Conservation (phyloP, 169 alveolate genomes). For the Plasmodium adleri region DNA sequence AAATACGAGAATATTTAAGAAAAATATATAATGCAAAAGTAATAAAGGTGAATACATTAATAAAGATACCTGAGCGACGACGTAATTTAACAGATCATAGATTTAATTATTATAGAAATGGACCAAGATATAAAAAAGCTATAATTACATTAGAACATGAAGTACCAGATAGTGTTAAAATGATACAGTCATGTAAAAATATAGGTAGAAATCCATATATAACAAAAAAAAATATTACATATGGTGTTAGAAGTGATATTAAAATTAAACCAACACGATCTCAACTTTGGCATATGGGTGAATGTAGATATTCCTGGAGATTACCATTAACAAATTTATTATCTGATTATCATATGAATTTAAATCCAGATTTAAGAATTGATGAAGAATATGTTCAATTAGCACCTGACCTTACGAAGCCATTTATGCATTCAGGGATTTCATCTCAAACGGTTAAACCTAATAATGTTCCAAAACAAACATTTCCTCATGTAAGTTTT, state of each 20-base stretch:
- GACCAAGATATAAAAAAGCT: slow-evolving; percentile 92
- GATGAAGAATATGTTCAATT: slow-evolving; percentile 67
- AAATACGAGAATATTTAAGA: slow-evolving; percentile 89
- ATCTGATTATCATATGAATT: slow-evolving; percentile 79
- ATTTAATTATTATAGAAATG: slow-evolving; percentile 87
- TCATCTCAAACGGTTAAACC: slow-evolving; percentile 74
- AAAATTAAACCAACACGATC: slow-evolving; percentile 79
- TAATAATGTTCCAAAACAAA: slow-evolving; percentile 48
- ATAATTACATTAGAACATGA: slow-evolving; percentile 88
- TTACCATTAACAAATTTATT: slow-evolving; percentile 84
- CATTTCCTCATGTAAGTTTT: slow-evolving; percentile 56
- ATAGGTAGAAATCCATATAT: slow-evolving; percentile 88
- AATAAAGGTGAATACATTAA: slow-evolving; percentile 88
- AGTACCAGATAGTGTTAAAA: slow-evolving; percentile 90
- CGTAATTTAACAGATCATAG: slow-evolving; percentile 80
- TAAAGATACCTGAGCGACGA: slow-evolving; percentile 86
- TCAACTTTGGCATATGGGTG: slow-evolving; percentile 78
- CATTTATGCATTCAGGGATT: slow-evolving; percentile 77
- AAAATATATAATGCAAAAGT: slow-evolving; percentile 89
- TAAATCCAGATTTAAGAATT: slow-evolving; percentile 72
- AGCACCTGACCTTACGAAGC: slow-evolving; percentile 65
- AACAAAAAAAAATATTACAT: slow-evolving; percentile 86
- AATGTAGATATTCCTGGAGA: slow-evolving; percentile 81
- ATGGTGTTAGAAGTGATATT: slow-evolving; percentile 81
- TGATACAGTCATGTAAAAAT: slow-evolving; percentile 86